These are phyloP conservation scores for Sanchytrium tribonematis DNA, from an alignment of 371 early-diverging fungal genomes.

Conservation along the genomic window DNA sequence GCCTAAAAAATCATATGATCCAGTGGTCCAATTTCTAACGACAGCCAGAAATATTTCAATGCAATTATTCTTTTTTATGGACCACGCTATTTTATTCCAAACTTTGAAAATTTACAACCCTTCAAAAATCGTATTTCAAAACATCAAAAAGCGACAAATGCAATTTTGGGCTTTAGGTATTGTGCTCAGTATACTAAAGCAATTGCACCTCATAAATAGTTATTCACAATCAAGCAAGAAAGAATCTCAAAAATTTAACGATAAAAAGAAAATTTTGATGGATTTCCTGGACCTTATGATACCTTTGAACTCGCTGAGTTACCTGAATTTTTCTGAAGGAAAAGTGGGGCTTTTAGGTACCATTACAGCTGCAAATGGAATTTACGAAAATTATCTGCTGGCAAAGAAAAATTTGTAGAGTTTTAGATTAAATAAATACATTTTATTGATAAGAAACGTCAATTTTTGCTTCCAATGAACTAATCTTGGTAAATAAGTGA, in stretches of 20 bases:
- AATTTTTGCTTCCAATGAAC: neutral
- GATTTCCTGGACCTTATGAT: neutral
- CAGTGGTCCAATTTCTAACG: neutral
- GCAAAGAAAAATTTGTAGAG: neutral
- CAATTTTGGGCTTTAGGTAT: neutral
- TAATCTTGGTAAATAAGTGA: neutral
- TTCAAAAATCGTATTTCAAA: neutral
- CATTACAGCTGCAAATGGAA: neutral
- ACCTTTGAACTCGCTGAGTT: neutral
- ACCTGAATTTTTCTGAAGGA: neutral
- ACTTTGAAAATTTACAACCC: neutral
- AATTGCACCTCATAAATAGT: neutral
- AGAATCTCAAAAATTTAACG: neutral
- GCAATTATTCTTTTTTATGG: neutral
- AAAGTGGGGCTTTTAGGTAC: neutral
- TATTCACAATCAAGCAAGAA: neutral
- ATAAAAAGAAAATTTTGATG: neutral
- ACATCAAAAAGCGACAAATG: neutral
- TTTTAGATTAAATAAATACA: too few species aligned
- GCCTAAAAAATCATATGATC: neutral
- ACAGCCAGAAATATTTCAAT: neutral
- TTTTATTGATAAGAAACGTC: too few species aligned
- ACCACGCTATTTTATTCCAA: neutral
- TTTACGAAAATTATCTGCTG: neutral
- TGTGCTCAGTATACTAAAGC: neutral